A percentile compares a stretch with the other conserved stretches of the same genome.
These are phyloP conservation scores for Fonsecaea monophora DNA, from an alignment of 2,329 filamentous ascomycete species.

Conservation along the genomic window DNA sequence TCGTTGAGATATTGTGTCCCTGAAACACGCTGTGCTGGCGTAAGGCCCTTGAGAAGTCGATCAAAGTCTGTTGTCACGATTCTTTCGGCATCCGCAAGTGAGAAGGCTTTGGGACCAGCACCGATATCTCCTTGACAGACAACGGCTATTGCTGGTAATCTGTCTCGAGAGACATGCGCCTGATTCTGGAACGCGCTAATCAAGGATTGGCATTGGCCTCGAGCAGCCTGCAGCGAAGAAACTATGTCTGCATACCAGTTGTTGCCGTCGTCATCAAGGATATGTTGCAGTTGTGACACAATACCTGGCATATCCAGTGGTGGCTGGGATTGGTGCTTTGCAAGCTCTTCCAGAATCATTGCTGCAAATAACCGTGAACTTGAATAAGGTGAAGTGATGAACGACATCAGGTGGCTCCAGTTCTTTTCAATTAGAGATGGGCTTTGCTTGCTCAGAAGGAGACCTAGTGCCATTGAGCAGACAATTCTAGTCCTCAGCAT, in stretches of 20 bases:
- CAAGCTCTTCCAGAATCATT: slow-evolving; percentile 88
- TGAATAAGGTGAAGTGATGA: slow-evolving; percentile 75
- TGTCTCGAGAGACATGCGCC: slow-evolving; percentile 76
- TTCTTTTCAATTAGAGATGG: slow-evolving; percentile 55
- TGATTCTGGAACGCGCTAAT: slow-evolving; percentile 91
- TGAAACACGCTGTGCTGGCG: slow-evolving; percentile 85
- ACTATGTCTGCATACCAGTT: slow-evolving; percentile 86
- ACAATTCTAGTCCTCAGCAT: slow-evolving; percentile 89
- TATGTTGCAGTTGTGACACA: slow-evolving; percentile 68
- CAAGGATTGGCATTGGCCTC: slow-evolving; percentile 88
- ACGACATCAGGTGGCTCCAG: slow-evolving; percentile 72
- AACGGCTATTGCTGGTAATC: slow-evolving; percentile 81
- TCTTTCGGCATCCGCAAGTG: slow-evolving; percentile 83
- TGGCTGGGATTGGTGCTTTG: slow-evolving; percentile 59
- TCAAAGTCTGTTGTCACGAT: slow-evolving; percentile 87
- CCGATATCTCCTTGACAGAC: slow-evolving; percentile 93
- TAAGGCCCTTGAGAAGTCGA: slow-evolving; percentile 83
- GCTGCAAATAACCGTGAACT: slow-evolving; percentile 85
- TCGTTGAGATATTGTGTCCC: slow-evolving; percentile 80
- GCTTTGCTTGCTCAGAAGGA: slow-evolving; percentile 81
- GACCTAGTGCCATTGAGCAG: slow-evolving; percentile 83
- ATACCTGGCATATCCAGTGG: slow-evolving; percentile 55
- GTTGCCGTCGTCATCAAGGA: slow-evolving; percentile 83
- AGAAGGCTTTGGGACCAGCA: slow-evolving; percentile 91
- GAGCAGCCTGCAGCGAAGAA: slow-evolving; percentile 84